Evolutionary conservation across 106 monocot species (phyloP).

Genomic region (Alisma plantagoaquatica): DNA sequence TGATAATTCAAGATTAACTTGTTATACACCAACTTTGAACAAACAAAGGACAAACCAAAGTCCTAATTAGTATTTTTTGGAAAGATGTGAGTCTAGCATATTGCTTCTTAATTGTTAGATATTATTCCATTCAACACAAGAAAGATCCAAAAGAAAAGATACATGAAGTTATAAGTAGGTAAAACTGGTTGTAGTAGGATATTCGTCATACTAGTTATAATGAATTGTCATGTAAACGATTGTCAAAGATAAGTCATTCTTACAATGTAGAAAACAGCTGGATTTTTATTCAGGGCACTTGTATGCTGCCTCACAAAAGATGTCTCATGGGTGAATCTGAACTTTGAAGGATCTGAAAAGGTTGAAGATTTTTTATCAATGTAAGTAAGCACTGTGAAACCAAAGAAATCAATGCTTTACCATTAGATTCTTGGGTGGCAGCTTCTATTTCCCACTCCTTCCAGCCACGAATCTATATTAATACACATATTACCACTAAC

Average conservation of each 20-base stretch:
- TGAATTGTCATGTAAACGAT: neutral
- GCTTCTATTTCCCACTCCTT: constrained; percentile 68
- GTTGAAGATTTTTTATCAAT: neutral
- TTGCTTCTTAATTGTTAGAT: no score
- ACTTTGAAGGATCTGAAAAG: neutral
- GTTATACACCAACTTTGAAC: no score
- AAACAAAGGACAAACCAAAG: no score
- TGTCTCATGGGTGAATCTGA: neutral
- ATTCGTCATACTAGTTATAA: neutral
- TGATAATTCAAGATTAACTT: no score
- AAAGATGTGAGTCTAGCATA: no score
- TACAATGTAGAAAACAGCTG: neutral
- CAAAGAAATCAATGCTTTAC: neutral
- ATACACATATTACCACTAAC: neutral
- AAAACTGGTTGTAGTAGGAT: neutral
- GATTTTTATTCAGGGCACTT: neutral
- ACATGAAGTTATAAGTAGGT: neutral
- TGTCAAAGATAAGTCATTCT: neutral
- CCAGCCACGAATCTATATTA: constrained; percentile 49
- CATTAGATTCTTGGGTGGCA: constrained; percentile 16
- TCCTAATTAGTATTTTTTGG: no score
- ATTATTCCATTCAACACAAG: neutral
- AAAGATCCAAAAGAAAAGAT: neutral
- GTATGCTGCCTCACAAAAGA: neutral
- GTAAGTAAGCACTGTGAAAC: no score